These are phyloP conservation scores for Syzygium syzygioides DNA, from an alignment of 441 rosid species.

Conservation along the genomic window DNA sequence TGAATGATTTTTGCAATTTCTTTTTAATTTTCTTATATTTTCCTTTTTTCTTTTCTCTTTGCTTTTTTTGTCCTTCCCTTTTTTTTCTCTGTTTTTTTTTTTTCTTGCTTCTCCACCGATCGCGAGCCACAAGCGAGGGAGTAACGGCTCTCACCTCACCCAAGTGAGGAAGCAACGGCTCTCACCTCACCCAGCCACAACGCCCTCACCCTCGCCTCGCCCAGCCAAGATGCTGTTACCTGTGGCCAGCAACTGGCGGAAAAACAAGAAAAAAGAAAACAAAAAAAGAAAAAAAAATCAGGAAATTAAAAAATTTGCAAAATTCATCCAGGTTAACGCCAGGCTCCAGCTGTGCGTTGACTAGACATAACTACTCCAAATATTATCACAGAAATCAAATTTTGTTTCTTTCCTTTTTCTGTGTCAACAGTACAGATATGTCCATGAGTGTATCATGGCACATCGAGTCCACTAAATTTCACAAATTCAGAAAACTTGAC, in stretches of 20 bases:
- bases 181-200: not conserved
- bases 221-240: rapidly evolving
- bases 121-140: rapidly evolving
- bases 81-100: not conserved
- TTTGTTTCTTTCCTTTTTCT: not conserved
- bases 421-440: not conserved
- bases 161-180: not conserved
- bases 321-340: not conserved
- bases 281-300: not conserved
- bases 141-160: not conserved
- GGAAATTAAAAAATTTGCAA: not conserved
- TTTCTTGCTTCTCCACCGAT: not conserved
- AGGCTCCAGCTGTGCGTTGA: rapidly evolving
- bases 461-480: not conserved
- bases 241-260: rapidly evolving
- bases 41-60: not conserved
- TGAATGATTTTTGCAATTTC: not conserved
- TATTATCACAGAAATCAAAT: not conserved
- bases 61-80: not conserved
- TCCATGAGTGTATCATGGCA: not conserved
- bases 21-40: not conserved
- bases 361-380: not conserved
- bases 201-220: not conserved
- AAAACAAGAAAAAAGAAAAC: not conserved
- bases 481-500: not conserved